A percentile compares a stretch with the other conserved stretches of the same genome.
phyloP scores from a whole-genome alignment of 352 stramenopile species.

The Phytophthora crassamura region DNA sequence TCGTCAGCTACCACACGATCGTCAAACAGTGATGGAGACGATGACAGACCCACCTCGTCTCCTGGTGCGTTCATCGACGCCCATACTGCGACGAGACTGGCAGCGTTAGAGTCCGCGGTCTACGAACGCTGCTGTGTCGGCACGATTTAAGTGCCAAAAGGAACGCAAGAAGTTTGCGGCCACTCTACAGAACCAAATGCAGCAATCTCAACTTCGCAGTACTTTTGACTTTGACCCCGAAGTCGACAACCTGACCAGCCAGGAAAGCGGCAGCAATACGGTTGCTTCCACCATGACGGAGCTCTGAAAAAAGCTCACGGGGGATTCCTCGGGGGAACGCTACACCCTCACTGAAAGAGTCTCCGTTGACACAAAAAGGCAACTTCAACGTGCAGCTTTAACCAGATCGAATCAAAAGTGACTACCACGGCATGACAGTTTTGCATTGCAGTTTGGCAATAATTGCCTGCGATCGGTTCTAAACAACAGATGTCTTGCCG shows the following conservation, averaged over 20 bases:
- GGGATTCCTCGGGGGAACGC: constrained; percentile 32
- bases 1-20: not conserved
- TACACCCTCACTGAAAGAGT: constrained; percentile 18
- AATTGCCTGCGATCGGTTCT: not conserved
- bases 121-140: constrained; percentile 37
- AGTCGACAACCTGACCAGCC: not conserved
- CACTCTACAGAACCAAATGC: constrained; percentile 18
- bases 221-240: not conserved
- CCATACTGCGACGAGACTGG: constrained; percentile 26
- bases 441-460: not conserved
- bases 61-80: constrained; percentile 19
- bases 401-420: not conserved
- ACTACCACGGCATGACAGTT: not conserved
- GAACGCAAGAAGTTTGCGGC: constrained; percentile 37
- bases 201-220: not conserved
- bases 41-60: not conserved
- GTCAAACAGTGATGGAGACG: not conserved
- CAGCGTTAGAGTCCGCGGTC: constrained; percentile 29
- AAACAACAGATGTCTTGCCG: not conserved
- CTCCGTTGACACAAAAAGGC: constrained; percentile 1
- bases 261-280: constrained; percentile 3
- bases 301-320: constrained; percentile 32
- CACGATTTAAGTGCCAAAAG: constrained; percentile 38
- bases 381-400: constrained; percentile 30
- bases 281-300: constrained; percentile 5